phyloP scores from a whole-genome alignment of 495 filamentous ascomycete genomes.

The Aspergillus heteromorphus region DNA sequence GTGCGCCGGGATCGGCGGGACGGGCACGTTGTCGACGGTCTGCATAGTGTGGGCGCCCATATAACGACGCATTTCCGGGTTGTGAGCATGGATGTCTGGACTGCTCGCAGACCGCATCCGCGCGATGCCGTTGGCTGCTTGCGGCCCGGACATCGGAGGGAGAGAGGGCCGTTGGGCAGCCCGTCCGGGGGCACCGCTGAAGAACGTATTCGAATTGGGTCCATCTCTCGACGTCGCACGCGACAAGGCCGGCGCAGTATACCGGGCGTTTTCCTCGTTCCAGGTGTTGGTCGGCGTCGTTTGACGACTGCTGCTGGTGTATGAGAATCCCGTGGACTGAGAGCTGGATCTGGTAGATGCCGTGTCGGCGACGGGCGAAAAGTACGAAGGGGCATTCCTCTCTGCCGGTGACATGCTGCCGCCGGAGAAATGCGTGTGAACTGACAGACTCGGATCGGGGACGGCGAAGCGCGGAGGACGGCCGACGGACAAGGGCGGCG shows the following conservation, averaged over 20 bases:
- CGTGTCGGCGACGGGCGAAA: slow-evolving; percentile 81
- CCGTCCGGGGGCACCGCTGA: slow-evolving; percentile 47
- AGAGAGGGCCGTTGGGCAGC: slow-evolving; percentile 73
- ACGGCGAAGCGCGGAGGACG: slow-evolving; percentile 67
- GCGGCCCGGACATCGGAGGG: slow-evolving; percentile 63
- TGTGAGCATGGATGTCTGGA: slow-evolving; percentile 58
- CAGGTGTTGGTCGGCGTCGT: slow-evolving; percentile 52
- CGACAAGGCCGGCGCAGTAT: slow-evolving; percentile 81
- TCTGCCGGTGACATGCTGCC: slow-evolving; percentile 49
- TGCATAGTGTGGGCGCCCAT: slow-evolving; percentile 58
- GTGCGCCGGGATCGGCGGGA: slow-evolving; percentile 57
- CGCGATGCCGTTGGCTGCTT: slow-evolving; percentile 47
- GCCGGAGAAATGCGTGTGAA: slow-evolving; percentile 64
- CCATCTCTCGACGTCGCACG: slow-evolving; percentile 76
- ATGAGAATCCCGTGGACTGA: slow-evolving; percentile 62
- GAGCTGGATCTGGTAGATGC: slow-evolving; percentile 85
- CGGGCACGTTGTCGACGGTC: slow-evolving; percentile 61
- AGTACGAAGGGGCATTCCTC: slow-evolving; percentile 69
- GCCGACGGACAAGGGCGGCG: slow-evolving; percentile 38
- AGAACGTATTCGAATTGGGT: slow-evolving; percentile 52
- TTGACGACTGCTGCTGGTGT: slow-evolving; percentile 63
- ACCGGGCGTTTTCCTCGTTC: slow-evolving; percentile 67
- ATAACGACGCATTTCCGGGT: slow-evolving; percentile 41
- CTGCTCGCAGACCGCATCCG: slow-evolving; percentile 66
- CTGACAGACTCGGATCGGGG: slow-evolving; percentile 56